Evolutionary conservation across 345 rosid genomes (phyloP).

Genomic region (Erucastrum elatum): DNA sequence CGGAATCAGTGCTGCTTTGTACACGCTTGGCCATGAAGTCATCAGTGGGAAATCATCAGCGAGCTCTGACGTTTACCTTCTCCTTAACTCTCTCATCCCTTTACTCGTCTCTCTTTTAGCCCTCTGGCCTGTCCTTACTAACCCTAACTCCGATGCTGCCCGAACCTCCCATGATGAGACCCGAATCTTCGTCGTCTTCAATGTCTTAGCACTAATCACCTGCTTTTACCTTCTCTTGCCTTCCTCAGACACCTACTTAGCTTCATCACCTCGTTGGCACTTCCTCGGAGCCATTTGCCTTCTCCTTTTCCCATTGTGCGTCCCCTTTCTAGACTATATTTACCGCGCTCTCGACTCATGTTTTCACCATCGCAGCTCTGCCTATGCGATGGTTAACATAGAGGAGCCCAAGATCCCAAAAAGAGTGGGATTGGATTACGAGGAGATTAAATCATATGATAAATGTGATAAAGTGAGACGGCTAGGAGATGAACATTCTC

Average conservation of each 20-base stretch:
- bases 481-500: slow-evolving; percentile 79
- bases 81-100: slow-evolving; percentile 63
- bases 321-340: slow-evolving; percentile 53
- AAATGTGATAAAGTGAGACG: slow-evolving; percentile 37
- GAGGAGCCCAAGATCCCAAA: slow-evolving; percentile 75
- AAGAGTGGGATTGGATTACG: slow-evolving; percentile 31
- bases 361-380: slow-evolving; percentile 47
- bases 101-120: slow-evolving; percentile 52
- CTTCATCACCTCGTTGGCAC: slow-evolving; percentile 52
- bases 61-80: slow-evolving; percentile 50
- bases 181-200: slow-evolving; percentile 51
- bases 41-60: slow-evolving; percentile 43
- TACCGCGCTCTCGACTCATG: slow-evolving; percentile 41
- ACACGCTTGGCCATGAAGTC: slow-evolving; percentile 60
- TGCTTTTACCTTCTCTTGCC: slow-evolving; percentile 75
- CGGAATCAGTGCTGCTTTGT: slow-evolving; percentile 73
- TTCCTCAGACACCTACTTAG: slow-evolving; percentile 44
- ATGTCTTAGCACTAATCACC: slow-evolving; percentile 58
- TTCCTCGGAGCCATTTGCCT: slow-evolving; percentile 59
- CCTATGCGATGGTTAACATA: slow-evolving; percentile 62
- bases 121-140: slow-evolving; percentile 54
- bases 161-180: slow-evolving; percentile 39
- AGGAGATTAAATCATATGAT: slow-evolving; percentile 39
- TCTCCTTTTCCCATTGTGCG: slow-evolving; percentile 52
- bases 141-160: slow-evolving; percentile 16